Percentiles rank a stretch among this genome's conserved stretches.
Evolutionary conservation across 73 alveolate genomes (phyloP).

Genomic region (Paramecium biaurelia): DNA sequence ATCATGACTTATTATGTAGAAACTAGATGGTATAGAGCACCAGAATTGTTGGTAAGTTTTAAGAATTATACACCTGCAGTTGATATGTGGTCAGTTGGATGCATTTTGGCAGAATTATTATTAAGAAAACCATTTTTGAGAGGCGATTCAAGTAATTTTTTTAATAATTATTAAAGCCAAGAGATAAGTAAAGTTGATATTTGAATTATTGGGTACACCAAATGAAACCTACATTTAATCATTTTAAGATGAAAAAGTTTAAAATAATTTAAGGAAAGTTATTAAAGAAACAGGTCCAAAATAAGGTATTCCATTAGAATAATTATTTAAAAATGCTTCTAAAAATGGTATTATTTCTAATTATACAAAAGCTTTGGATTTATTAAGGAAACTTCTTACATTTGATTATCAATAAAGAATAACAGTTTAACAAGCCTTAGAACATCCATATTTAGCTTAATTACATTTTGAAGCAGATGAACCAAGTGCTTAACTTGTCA

Average conservation of each 20-base stretch:
- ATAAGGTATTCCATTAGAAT: slow-evolving; percentile 45
- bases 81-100: slow-evolving; percentile 90
- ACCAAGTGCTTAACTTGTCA: slow-evolving; percentile 56
- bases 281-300: slow-evolving; percentile 51
- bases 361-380: neutral
- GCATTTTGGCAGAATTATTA: slow-evolving; percentile 80
- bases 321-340: slow-evolving; percentile 52
- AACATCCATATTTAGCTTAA: slow-evolving; percentile 84
- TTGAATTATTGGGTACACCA: slow-evolving; percentile 77
- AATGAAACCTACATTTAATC: slow-evolving; percentile 55
- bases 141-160: slow-evolving; percentile 59
- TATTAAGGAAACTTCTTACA: slow-evolving; percentile 46
- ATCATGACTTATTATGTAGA: slow-evolving; percentile 80
- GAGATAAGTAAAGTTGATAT: slow-evolving; percentile 66
- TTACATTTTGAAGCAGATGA: slow-evolving; percentile 73
- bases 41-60: slow-evolving; percentile 74
- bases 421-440: slow-evolving; percentile 85
- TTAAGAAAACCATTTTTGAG: slow-evolving; percentile 72
- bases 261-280: slow-evolving; percentile 53
- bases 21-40: slow-evolving; percentile 91
- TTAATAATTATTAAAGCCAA: slow-evolving; percentile 1
- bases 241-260: slow-evolving; percentile 42
- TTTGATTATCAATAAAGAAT: slow-evolving; percentile 83
- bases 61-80: slow-evolving; percentile 66
- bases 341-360: slow-evolving; percentile 8